A percentile compares a stretch with the other conserved stretches of the same genome.
phyloP scores from a whole-genome alignment of 352 stramenopile species.

The Thalassiosira exigua region DNA sequence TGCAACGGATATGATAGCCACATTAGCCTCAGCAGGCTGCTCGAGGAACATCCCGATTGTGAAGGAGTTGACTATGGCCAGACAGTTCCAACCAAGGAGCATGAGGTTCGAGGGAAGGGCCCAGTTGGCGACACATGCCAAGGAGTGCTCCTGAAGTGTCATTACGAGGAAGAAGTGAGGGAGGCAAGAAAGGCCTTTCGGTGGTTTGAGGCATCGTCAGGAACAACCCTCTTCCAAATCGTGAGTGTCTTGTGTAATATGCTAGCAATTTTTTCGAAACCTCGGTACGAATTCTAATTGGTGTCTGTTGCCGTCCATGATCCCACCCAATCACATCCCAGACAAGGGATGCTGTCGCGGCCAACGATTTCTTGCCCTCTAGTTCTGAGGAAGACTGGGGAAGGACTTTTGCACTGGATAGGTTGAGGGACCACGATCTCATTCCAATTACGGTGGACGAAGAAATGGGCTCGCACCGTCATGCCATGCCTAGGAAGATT shows the following conservation, averaged over 20 bases:
- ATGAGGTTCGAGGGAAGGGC: constrained; percentile 49
- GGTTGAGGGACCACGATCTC: constrained; percentile 50
- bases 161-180: constrained; percentile 88
- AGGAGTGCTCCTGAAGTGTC: constrained; percentile 86
- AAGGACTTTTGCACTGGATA: constrained; percentile 42
- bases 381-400: constrained; percentile 52
- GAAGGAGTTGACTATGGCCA: constrained; percentile 87
- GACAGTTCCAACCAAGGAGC: constrained; percentile 92
- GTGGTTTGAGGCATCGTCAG: constrained; percentile 70
- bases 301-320: background rate
- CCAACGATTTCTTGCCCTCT: constrained; percentile 43
- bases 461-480: constrained; percentile 50
- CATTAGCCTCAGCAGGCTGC: constrained; percentile 91
- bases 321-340: constrained; percentile 15
- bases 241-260: constrained; percentile 32
- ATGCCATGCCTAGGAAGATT: constrained; percentile 66
- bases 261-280: constrained; percentile 1
- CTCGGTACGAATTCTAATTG: too few relatives aligned
- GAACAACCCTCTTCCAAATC: constrained; percentile 76
- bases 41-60: constrained; percentile 95
- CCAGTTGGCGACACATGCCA: constrained; percentile 53
- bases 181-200: constrained; percentile 58
- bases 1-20: constrained; percentile 94
- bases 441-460: constrained; percentile 68
- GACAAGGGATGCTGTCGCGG: constrained; percentile 60